Percentiles rank a stretch among this genome's conserved stretches.
These are phyloP conservation scores for Wickerhamomyces alni DNA, from an alignment of 805 yeast genomes.

Conservation along the genomic window DNA sequence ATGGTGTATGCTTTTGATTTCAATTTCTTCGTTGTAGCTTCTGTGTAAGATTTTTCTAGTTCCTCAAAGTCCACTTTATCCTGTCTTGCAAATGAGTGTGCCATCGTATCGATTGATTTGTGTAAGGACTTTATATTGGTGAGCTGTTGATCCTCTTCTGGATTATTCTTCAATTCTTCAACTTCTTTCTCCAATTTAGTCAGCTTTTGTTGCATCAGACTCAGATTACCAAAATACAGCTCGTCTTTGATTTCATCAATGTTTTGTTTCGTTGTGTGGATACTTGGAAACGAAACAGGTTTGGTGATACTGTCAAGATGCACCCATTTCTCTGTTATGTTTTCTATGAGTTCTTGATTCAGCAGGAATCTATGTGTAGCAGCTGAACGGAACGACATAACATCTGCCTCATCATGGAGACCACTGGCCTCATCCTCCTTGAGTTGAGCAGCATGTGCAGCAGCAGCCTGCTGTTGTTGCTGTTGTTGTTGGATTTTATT, in stretches of 20 bases:
- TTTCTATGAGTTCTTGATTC: slow-evolving; percentile 46
- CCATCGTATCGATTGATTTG: slow-evolving; percentile 6
- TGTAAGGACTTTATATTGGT: slow-evolving; percentile 3
- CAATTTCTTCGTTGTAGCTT: slow-evolving; percentile 5
- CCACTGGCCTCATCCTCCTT: slow-evolving; percentile 19
- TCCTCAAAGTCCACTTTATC: slow-evolving; percentile 2
- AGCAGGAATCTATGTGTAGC: slow-evolving; percentile 37
- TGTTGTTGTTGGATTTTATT: slow-evolving; percentile 16
- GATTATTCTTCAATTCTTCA: slow-evolving; percentile 7
- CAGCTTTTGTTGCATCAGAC: slow-evolving; percentile 18
- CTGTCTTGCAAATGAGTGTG: slow-evolving; percentile 6
- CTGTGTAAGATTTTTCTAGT: slow-evolving; percentile 5
- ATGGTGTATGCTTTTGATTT: slow-evolving; percentile 3
- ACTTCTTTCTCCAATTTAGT: slow-evolving; percentile 15
- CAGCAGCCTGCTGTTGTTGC: slow-evolving; percentile 7
- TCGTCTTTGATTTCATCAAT: slow-evolving; percentile 13
- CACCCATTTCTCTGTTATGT: slow-evolving; percentile 39
- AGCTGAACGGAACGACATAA: slow-evolving; percentile 41
- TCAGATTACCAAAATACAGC: slow-evolving; percentile 20
- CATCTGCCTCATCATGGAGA: slow-evolving; percentile 48
- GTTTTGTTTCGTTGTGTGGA: slow-evolving; percentile 12
- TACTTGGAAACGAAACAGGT: slow-evolving; percentile 26
- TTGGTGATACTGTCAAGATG: slow-evolving; percentile 39
- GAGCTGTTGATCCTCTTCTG: slow-evolving; percentile 3
- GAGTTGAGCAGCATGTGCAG: slow-evolving; percentile 8